Conservation (phyloP, 768 basidiomycete genomes). For the Aureoboletus auriporus region DNA sequence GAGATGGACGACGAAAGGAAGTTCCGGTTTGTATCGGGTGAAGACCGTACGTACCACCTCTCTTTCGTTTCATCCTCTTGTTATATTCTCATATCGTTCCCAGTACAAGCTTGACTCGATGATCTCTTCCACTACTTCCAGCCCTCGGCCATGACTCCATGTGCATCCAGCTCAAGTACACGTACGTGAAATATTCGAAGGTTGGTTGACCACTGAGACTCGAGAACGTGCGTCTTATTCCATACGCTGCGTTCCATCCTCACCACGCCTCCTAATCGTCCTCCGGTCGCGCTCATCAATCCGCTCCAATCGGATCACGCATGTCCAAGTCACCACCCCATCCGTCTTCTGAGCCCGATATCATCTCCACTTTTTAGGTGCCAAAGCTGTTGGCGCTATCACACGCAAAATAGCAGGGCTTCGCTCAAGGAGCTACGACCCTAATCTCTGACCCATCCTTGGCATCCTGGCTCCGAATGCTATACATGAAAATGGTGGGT, state of each 20-base stretch:
- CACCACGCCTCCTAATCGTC: slow-evolving; percentile 53
- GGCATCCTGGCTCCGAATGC: too few species aligned
- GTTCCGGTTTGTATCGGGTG: slow-evolving; percentile 41
- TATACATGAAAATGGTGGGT: too few species aligned
- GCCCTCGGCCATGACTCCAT: slow-evolving; percentile 37
- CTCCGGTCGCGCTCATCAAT: too few species aligned
- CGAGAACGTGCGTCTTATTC: slow-evolving; percentile 70
- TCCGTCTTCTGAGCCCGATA: too few species aligned
- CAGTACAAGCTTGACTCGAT: slow-evolving; percentile 65
- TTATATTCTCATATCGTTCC: slow-evolving; percentile 3
- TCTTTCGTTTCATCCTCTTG: slow-evolving; percentile 1
- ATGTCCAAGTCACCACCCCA: too few species aligned
- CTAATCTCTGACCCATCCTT: too few species aligned
- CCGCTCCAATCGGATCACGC: too few species aligned
- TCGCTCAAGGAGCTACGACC: too few species aligned
- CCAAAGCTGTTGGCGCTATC: too few species aligned
- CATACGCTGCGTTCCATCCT: slow-evolving; percentile 8
- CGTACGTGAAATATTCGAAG: slow-evolving; percentile 91
- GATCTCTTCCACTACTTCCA: slow-evolving; percentile 46
- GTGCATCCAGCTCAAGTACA: slow-evolving; percentile 45
- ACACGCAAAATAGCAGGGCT: too few species aligned
- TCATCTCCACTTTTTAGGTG: too few species aligned
- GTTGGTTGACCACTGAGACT: slow-evolving; percentile 92
- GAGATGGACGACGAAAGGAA: slow-evolving; percentile 78
- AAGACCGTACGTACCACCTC: slow-evolving; percentile 62